Evolutionary conservation across 2,329 filamentous ascomycete genomes (phyloP).

Genomic region (Rutstroemia sp.): DNA sequence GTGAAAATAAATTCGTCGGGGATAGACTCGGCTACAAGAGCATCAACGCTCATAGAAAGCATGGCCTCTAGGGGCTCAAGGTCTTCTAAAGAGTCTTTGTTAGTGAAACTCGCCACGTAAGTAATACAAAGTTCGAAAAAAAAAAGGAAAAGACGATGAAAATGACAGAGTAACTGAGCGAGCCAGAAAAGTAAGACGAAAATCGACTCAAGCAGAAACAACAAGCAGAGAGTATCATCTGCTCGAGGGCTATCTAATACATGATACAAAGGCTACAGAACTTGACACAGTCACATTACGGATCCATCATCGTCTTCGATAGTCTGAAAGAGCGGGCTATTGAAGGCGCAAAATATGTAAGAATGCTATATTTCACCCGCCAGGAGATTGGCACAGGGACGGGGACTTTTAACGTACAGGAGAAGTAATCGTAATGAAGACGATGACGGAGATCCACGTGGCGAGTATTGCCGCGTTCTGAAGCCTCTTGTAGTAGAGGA

Average conservation of each 20-base stretch:
- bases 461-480: conserved; percentile 20
- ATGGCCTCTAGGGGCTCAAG: conserved; percentile 51
- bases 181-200: neutral
- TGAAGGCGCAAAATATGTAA: conserved; percentile 34
- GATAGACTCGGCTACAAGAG: conserved; percentile 52
- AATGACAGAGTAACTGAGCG: too few relatives aligned
- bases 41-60: conserved; percentile 50
- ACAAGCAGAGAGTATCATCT: too few relatives aligned
- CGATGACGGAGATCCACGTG: conserved; percentile 59
- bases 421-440: conserved; percentile 49
- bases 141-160: neutral
- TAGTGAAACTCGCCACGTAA: conserved; percentile 11
- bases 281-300: conserved; percentile 40
- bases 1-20: conserved; percentile 19
- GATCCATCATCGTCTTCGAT: conserved; percentile 55
- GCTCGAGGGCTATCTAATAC: neutral
- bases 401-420: conserved; percentile 59
- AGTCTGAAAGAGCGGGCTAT: conserved; percentile 25
- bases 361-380: conserved; percentile 45
- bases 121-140: neutral
- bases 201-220: neutral
- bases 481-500: conserved; percentile 8
- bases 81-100: conserved; percentile 38
- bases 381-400: conserved; percentile 32
- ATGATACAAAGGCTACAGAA: conserved; percentile 15